Base-by-base conservation (phyloP, 768 basidiomycete species). In the Leccinum ochraceum region DNA sequence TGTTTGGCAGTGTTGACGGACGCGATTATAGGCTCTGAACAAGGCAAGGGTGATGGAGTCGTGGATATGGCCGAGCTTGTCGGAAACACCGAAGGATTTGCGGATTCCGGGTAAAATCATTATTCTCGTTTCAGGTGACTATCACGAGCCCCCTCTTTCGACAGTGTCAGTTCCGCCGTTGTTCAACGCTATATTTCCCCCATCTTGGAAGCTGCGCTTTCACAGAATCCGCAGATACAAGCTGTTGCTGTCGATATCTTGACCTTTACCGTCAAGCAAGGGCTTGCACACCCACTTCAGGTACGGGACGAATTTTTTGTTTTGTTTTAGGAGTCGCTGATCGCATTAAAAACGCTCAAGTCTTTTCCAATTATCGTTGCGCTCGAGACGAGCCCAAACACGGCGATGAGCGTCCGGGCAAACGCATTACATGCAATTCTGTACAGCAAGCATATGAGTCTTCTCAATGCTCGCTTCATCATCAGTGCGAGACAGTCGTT, bases 1-100 rank as follows among this genome's bases (percentile, higher is more conserved):
- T 17, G 8, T 28, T 44, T 34, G 24, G 32, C 1, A 22, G 13
- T 54, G 11, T 42, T 59, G 13, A 64, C 17, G 7, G 20, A 1
- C 3, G 20, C 9, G 3, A 0, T 24, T 55, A 30, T 44, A 74
- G 74, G 17, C 11, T 60, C 63, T 36, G 60, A 52, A 4, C 60
- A 74, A 58, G 65, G 57, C 17, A 72, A 69, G 54, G 61, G 61
- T 8, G 70, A 75, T 0, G 65, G 74, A 7, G 79, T 84, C 24
- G 86, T 98, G 55, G 86, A 95, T 67, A 95, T 99, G 88, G 89
- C 90, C 0, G 94, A 97, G 67, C 80, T 99, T 9, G 90, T 98
- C 4, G 97, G 97, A 1, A 95, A 96, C 67, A 94, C 94, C 0
- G 90, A 94, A 67, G 94, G 90, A 1, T 96, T 98, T 71, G 94